Percentiles rank a stretch among this genome's conserved stretches.
Evolutionary conservation across 805 yeast species (phyloP).

Genomic region (Candida jianshihensis): DNA sequence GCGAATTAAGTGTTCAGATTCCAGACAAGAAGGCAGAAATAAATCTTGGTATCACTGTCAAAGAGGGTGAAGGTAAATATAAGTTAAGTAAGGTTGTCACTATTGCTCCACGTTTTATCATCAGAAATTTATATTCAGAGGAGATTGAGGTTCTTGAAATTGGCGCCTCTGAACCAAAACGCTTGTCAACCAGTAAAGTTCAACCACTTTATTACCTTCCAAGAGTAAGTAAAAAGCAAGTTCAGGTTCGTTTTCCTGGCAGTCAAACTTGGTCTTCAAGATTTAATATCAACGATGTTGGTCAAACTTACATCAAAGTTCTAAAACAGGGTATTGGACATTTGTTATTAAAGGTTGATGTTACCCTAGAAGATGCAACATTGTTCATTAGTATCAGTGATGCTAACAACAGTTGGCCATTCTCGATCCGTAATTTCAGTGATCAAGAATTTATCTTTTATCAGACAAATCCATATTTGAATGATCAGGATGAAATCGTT

Average conservation of each 20-base stretch:
- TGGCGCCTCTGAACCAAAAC: constrained; percentile 48
- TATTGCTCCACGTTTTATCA: constrained; percentile 74
- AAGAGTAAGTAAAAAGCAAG: constrained; percentile 47
- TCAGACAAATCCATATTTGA: constrained; percentile 71
- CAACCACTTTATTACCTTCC: constrained; percentile 62
- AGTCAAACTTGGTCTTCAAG: constrained; percentile 80
- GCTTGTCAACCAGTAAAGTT: constrained; percentile 40
- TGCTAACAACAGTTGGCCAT: constrained; percentile 86
- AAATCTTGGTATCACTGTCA: constrained; percentile 65
- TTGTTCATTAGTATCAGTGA: constrained; percentile 68
- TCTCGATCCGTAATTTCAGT: constrained; percentile 82
- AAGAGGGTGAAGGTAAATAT: constrained; percentile 84
- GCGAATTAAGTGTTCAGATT: constrained; percentile 46
- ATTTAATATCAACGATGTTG: constrained; percentile 76
- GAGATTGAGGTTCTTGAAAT: constrained; percentile 58
- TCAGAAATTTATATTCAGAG: constrained; percentile 54
- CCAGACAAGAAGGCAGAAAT: constrained; percentile 51
- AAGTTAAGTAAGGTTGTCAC: constrained; percentile 70
- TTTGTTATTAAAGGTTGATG: constrained; percentile 61
- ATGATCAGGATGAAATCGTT: constrained; percentile 56
- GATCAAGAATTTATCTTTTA: constrained; percentile 80
- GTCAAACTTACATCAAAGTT: constrained; percentile 70
- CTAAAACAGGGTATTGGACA: constrained; percentile 60
- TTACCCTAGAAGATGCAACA: constrained; percentile 74
- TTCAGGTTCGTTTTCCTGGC: constrained; percentile 53